Base-by-base conservation (phyloP, 2,329 filamentous ascomycete genomes). In the Keithomyces neogunnii region DNA sequence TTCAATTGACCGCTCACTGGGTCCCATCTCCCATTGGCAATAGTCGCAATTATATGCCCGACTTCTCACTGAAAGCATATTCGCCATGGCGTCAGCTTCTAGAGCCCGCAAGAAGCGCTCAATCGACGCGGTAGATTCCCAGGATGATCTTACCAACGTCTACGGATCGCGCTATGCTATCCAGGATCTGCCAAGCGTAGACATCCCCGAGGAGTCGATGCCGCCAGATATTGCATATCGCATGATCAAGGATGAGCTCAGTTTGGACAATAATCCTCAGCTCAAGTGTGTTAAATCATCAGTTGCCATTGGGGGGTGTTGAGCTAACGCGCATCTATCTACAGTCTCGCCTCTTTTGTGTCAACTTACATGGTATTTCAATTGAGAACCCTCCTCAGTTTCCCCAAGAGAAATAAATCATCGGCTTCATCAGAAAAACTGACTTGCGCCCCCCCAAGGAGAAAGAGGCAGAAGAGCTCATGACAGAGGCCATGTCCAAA, bases 191-290 rank as follows among this genome's bases (percentile, higher is more conserved):
- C 90, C 91, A 30, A 81, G 79, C 63, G 76, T 87, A 63, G 86
- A 90, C 72, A 96, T 97, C 82, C 90, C 92, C 1, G 89, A 96
- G 61, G 63, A 71, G 19, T 88, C 95, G 70, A 96, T 96, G 91
- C 92, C 92, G 44, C 84, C 81, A 60, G 88, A 95, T 59, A 81
- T 96, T 49, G 92, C 92, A 13, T 96, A 96, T 69, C 85, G 90
- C 47, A 87, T 96, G 88, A 96, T 96, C 76, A 92, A 89, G 75
- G 92, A 96, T 67, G 89, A 96, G 64, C 76, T 96, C 57, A 93
- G 88, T 57, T 75, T 96, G 49, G 92, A 97, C 66, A 90, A 90
- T 51, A 95, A 92, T 60, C 89, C 90, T 6, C 91, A 90, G 77
- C 78, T 95, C 56, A 89, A 86, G 84, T 88, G 71, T 59, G 33